Base-by-base conservation (phyloP, 345 rosid genomes). In the Draba incana region DNA sequence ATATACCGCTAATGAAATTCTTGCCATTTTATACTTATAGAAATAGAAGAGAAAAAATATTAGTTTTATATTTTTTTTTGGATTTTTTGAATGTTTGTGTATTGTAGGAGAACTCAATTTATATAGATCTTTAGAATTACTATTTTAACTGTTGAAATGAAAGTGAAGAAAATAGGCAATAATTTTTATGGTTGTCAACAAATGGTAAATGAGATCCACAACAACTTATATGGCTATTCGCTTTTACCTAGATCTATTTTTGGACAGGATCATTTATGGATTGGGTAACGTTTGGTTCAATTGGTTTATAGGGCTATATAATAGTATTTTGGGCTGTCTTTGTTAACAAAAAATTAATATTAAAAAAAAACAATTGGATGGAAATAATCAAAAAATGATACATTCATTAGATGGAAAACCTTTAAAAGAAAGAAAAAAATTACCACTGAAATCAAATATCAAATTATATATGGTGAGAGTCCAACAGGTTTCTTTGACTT, bases 21-120 rank as follows among this genome's bases (percentile, higher is more conserved):
- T 69, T 69, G 60, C 44, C 74, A 69, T 69, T 39, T 68, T 57
- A 24, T 13, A 49, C 33, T 53, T 14, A 8, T 9, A 10, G 20
- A 58, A 11, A 41, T 41, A 41, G 35, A 55, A 55, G 8, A 13
- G 3, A 0, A 46, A 6, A 15, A 8, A 30, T 10, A 6, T 37
- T 57, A 16, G 3, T 38, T 7, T 16, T 12, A 41, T 12, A 41
- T 13, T 1, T 46, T 31, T n/a, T 23, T 37, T 15, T 23, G 28
- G 6, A 12, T 4, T 5, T 55, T 44, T 30, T 15, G 24, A 20
- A 7, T 54, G 62, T 4, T 14, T 11, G 42, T 66, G 38, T 1
- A 46, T 35, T 35, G 48, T 24, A 11, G 2, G 64, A 38, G 33
- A 45, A 68, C 16, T 57, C 0, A 27, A 56, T 46, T 44, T 68